These are phyloP conservation scores for Laguncularia racemosa DNA, from an alignment of 345 rosid species.

Conservation along the genomic window DNA sequence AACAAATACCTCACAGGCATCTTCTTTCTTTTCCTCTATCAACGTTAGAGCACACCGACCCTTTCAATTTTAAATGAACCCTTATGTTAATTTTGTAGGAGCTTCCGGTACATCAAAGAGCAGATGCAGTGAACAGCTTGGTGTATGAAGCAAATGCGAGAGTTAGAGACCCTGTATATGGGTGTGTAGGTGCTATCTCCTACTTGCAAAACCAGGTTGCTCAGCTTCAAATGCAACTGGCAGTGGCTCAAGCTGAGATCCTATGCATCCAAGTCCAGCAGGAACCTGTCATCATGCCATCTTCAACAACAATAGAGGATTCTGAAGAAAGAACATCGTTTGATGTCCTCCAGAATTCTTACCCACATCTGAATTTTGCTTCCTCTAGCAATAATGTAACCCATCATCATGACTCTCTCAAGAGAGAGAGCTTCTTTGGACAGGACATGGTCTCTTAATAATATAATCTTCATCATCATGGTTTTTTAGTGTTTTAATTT, in stretches of 20 bases:
- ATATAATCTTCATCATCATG: background rate
- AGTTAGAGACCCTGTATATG: slow-evolving; percentile 21
- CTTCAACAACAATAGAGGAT: slow-evolving; percentile 5
- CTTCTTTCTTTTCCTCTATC: too few relatives aligned
- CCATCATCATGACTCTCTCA: slow-evolving; percentile 13
- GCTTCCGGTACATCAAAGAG: slow-evolving; percentile 15
- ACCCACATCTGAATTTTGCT: slow-evolving; percentile 10
- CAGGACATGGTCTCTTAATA: slow-evolving; percentile 21
- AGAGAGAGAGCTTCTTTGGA: slow-evolving; percentile 19
- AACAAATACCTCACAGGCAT: too few relatives aligned
- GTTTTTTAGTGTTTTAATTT: background rate
- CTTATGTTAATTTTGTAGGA: slow-evolving; percentile 5
- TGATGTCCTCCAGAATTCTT: slow-evolving; percentile 8
- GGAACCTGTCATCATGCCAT: slow-evolving; percentile 12
- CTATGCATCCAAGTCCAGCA: slow-evolving; percentile 22
- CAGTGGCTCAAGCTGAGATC: slow-evolving; percentile 25
- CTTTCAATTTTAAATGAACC: too few relatives aligned
- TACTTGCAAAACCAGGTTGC: slow-evolving; percentile 22
- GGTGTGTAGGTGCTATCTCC: slow-evolving; percentile 21
- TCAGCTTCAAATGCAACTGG: slow-evolving; percentile 22
- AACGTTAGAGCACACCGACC: too few relatives aligned
- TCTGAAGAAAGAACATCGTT: slow-evolving; percentile 8
- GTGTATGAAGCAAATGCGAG: slow-evolving; percentile 23
- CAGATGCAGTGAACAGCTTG: slow-evolving; percentile 20
- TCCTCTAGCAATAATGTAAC: slow-evolving; percentile 11